Evolutionary conservation across 345 rosid species (phyloP), one percentile per base, ranked within the genome.

Genomic region (Murraya paniculata): DNA sequence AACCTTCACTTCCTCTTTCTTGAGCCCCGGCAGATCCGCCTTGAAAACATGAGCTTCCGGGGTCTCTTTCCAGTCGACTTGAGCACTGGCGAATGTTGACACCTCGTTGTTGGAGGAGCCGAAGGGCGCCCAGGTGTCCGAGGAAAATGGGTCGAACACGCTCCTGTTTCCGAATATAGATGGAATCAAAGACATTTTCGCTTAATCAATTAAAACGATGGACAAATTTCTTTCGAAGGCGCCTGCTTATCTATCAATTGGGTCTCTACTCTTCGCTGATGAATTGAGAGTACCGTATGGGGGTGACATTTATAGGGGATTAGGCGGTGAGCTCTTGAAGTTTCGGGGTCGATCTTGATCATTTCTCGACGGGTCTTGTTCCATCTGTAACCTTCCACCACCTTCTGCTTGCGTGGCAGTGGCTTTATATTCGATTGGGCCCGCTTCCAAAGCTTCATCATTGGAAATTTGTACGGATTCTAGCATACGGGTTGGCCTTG

Each of bases 61-160:
- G 50, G 79, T 78, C 38, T 82, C 84, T 76, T 64, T 82, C 84
- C 81, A 82, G 35, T 82, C 84, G 2, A 78, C 73, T 35, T 65
- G 64, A 9, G 73, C 66, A 67, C 57, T 75, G 31, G 77, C 61
- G 4, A 82, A 73, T 4, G 73, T 16, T 1, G 84, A 28, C n/a
- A 48, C 64, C 57, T 78, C 84, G 1, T 64, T 75, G 69, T 24
- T 48, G 55, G 58, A 56, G 24, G 58, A 41, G 24, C n/a, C 35
- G 28, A 64, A 64, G 28, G 82, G 74, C 24, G 73, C 85, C 81
- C 73, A 82, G 5, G 68, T 4, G 13, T 80, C 85, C 7, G 81
- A 64, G 14, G 87, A 85, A 68, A 79, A 80, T 2, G 78, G 87
- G 60, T 82, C 84, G 28, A 71, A n/a, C 41, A 67, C 59, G 48